Percentiles rank a stretch among this genome's conserved stretches.
phyloP scores from a whole-genome alignment of 2,329 filamentous ascomycete genomes.

The Atkinsonella texensis region DNA sequence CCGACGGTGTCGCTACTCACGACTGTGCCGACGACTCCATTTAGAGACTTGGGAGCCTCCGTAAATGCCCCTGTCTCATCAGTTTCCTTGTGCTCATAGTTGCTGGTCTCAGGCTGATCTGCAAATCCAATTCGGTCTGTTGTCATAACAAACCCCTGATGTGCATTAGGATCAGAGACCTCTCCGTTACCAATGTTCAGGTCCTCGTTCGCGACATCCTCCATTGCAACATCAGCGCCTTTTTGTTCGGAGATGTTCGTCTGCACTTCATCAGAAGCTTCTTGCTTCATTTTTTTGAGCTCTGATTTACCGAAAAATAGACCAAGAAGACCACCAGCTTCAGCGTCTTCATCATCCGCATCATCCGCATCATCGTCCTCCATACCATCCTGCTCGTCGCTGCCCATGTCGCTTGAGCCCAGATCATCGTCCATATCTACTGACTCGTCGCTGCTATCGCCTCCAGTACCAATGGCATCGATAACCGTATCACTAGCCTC shows the following conservation, averaged over 20 bases:
- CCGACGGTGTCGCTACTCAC: no score
- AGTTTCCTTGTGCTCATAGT: not conserved
- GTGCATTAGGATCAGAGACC: constrained; percentile 13
- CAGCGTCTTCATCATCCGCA: constrained; percentile 33
- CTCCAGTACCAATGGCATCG: constrained; percentile 17
- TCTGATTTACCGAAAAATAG: constrained; percentile 49
- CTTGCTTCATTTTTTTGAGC: constrained; percentile 37
- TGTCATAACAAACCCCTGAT: constrained; percentile 14
- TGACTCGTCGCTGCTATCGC: constrained; percentile 51
- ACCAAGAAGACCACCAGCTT: constrained; percentile 38
- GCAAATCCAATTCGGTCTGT: not conserved
- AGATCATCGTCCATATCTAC: constrained; percentile 58
- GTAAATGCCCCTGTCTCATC: not conserved
- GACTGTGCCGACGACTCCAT: not conserved
- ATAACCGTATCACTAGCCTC: constrained; percentile 13
- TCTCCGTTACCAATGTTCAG: not conserved
- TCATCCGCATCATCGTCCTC: constrained; percentile 27
- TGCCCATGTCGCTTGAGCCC: constrained; percentile 41
- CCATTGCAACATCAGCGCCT: constrained; percentile 12
- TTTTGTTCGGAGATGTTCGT: constrained; percentile 8
- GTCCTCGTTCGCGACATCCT: not conserved
- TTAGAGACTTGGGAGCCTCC: not conserved
- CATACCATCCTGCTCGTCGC: constrained; percentile 26
- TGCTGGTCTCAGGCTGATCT: not conserved
- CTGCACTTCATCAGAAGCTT: constrained; percentile 15